Percentiles rank a stretch among this genome's conserved stretches.
Conservation (phyloP, 805 yeast species). For the Starmera dryadoides region DNA sequence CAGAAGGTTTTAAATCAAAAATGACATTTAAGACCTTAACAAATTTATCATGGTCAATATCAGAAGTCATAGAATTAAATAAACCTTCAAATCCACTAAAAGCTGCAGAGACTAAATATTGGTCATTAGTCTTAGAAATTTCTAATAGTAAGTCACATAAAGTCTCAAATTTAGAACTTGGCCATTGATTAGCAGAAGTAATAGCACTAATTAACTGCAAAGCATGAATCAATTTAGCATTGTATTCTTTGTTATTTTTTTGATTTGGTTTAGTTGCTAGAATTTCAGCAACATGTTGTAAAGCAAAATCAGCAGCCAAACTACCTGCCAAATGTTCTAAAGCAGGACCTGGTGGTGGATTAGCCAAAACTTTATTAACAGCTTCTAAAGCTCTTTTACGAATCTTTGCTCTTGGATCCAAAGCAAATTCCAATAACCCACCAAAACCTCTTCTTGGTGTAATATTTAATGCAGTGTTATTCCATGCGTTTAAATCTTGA, state of each 20-base stretch:
- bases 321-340: constrained; percentile 73
- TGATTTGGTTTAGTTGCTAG: constrained; percentile 27
- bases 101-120: constrained; percentile 73
- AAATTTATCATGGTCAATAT: constrained; percentile 57
- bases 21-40: constrained; percentile 60
- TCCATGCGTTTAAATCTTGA: constrained; percentile 81
- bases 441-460: constrained; percentile 75
- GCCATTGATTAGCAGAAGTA: constrained; percentile 78
- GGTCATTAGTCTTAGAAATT: constrained; percentile 77
- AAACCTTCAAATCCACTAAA: constrained; percentile 80
- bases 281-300: constrained; percentile 44
- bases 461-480: constrained; percentile 37
- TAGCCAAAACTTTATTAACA: constrained; percentile 50
- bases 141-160: constrained; percentile 73
- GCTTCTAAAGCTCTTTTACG: constrained; percentile 94
- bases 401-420: constrained; percentile 91
- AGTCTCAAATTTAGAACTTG: constrained; percentile 55
- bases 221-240: constrained; percentile 60
- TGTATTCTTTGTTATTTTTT: constrained; percentile 39
- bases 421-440: constrained; percentile 68
- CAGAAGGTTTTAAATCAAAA: constrained; percentile 73
- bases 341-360: constrained; percentile 70
- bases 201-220: constrained; percentile 71
- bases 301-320: constrained; percentile 60
- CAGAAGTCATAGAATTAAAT: constrained; percentile 56